Evolutionary conservation across 2,329 filamentous ascomycete species (phyloP).

Genomic region (Didymella sp.): DNA sequence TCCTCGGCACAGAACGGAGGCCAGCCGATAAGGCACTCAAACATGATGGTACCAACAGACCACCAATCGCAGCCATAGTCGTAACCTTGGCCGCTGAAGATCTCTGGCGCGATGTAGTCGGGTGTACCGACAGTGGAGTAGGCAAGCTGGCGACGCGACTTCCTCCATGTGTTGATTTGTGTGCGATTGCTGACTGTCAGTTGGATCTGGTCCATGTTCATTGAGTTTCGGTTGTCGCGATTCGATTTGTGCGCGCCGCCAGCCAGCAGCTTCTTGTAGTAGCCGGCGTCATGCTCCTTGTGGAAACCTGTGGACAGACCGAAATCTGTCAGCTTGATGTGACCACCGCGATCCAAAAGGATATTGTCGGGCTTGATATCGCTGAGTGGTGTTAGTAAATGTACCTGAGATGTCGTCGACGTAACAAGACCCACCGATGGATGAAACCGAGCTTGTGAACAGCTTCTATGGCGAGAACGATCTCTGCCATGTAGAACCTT

Average conservation of each 20-base stretch:
- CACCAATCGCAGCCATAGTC: conserved; percentile 99
- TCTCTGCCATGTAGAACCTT: conserved; percentile 98
- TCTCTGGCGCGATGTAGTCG: conserved; percentile 98
- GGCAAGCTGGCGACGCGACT: conserved; percentile 91
- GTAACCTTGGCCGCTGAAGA: conserved; percentile 96
- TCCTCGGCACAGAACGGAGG: conserved; percentile 98
- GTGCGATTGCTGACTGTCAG: conserved; percentile 96
- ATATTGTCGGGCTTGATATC: conserved; percentile 99
- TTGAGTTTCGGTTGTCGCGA: conserved; percentile 80
- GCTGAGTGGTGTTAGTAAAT: conserved; percentile 59
- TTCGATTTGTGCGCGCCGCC: conserved; percentile 60
- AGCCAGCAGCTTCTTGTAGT: conserved; percentile 95
- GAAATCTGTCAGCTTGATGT: conserved; percentile 98
- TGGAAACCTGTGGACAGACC: conserved; percentile 98
- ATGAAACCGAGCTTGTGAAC: conserved; percentile 98
- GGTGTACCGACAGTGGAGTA: conserved; percentile 98
- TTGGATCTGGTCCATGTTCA: conserved; percentile 97
- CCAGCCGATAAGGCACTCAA: conserved; percentile 98
- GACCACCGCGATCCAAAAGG: conserved; percentile 89
- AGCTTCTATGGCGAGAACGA: conserved; percentile 96
- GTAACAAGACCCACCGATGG: conserved; percentile 73
- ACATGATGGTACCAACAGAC: conserved; percentile 99
- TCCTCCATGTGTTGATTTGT: conserved; percentile 98
- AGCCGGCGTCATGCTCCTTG: conserved; percentile 96
- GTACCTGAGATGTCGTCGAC: neutral